A percentile compares a stretch with the other conserved stretches of the same genome.
phyloP scores from a whole-genome alignment of 805 yeast species.

The Saccharomycopsis oosterbeekiorum region DNA sequence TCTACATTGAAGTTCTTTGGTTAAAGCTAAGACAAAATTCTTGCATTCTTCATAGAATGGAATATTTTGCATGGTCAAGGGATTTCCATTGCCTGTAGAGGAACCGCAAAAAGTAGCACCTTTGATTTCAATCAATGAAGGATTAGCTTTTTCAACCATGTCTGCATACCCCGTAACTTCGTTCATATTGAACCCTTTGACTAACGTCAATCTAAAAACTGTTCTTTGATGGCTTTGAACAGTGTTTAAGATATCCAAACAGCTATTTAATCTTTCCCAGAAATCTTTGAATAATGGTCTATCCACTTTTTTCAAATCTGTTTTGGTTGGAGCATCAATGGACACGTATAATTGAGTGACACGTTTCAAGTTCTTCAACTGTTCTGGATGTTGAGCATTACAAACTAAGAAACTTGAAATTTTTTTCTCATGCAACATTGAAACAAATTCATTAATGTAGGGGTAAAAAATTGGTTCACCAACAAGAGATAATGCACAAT shows the following conservation, averaged over 20 bases:
- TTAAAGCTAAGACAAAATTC: constrained; percentile 55
- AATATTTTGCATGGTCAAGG: constrained; percentile 89
- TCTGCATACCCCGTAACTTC: constrained; percentile 79
- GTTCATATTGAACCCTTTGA: constrained; percentile 84
- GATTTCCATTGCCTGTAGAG: constrained; percentile 72
- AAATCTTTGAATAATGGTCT: constrained; percentile 83
- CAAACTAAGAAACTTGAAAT: constrained; percentile 87
- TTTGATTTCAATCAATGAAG: constrained; percentile 84
- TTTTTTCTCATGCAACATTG: constrained; percentile 65
- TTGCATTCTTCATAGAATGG: constrained; percentile 91
- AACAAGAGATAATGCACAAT: constrained; percentile 85
- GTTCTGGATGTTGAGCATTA: constrained; percentile 93
- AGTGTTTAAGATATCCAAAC: constrained; percentile 70
- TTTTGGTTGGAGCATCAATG: constrained; percentile 86
- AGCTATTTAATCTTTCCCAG: constrained; percentile 79
- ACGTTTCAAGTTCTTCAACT: constrained; percentile 53
- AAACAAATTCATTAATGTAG: constrained; percentile 74
- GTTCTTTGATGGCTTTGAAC: constrained; percentile 77
- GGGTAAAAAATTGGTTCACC: constrained; percentile 96
- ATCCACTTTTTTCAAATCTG: constrained; percentile 71
- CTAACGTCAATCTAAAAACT: constrained; percentile 81
- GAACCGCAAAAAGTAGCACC: constrained; percentile 96
- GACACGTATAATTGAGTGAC: constrained; percentile 90
- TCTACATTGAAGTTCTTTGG: constrained; percentile 50
- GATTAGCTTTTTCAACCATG: constrained; percentile 69